phyloP scores from a whole-genome alignment of 2,329 filamentous ascomycete genomes.

The Talaromyces sp. region DNA sequence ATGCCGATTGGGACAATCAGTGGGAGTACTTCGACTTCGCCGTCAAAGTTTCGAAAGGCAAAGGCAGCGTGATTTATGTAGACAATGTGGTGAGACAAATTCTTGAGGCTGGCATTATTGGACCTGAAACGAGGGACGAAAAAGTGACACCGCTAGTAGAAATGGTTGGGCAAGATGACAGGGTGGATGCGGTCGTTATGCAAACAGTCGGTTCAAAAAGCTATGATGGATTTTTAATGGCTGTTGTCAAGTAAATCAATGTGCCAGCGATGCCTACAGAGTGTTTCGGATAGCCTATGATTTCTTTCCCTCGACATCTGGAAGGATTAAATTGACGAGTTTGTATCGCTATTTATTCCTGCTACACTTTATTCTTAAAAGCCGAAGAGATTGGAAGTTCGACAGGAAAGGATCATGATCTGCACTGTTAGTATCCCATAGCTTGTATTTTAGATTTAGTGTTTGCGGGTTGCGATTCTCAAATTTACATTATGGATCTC shows the following conservation, averaged over 20 bases:
- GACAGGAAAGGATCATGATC: too few relatives aligned
- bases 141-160: slow-evolving; percentile 29
- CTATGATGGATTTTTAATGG: slow-evolving; percentile 17
- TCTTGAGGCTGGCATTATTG: background rate
- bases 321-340: too few relatives aligned
- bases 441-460: too few relatives aligned
- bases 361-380: too few relatives aligned
- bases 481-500: too few relatives aligned
- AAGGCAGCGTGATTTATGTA: slow-evolving; percentile 41
- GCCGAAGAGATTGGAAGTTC: too few relatives aligned
- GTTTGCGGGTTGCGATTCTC: too few relatives aligned
- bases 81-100: slow-evolving; percentile 46
- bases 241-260: slow-evolving; percentile 27
- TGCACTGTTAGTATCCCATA: too few relatives aligned
- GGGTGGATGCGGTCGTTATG: slow-evolving; percentile 39
- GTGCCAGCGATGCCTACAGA: background rate
- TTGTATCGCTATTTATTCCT: too few relatives aligned
- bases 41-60: slow-evolving; percentile 18
- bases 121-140: slow-evolving; percentile 17
- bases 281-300: too few relatives aligned
- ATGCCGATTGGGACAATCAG: slow-evolving; percentile 49
- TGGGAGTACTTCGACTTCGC: slow-evolving; percentile 46
- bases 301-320: too few relatives aligned
- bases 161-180: slow-evolving; percentile 37
- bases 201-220: slow-evolving; percentile 24